phyloP scores from a whole-genome alignment of 768 basidiomycete genomes.

The Chalciporus sphaerocephalus region DNA sequence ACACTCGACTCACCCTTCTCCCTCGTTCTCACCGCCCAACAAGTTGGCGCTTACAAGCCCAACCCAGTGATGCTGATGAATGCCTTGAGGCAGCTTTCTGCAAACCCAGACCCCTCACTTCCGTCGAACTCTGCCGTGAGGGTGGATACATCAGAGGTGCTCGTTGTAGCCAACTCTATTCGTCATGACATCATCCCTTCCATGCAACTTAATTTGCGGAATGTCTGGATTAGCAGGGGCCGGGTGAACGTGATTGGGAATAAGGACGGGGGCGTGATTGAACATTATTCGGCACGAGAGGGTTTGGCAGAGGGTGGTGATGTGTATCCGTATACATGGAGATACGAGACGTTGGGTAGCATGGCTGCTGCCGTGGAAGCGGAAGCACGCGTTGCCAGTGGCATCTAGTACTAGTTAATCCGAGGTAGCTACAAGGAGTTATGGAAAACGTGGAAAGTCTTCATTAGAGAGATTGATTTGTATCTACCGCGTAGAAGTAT shows the following conservation, averaged over 20 bases:
- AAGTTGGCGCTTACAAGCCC: slow-evolving; percentile 71
- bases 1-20: slow-evolving; percentile 55
- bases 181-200: slow-evolving; percentile 65
- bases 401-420: too few relatives aligned
- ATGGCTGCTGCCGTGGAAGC: slow-evolving; percentile 57
- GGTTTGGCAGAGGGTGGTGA: slow-evolving; percentile 15
- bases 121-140: slow-evolving; percentile 15
- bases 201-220: slow-evolving; percentile 47
- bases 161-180: slow-evolving; percentile 66
- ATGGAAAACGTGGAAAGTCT: too few relatives aligned
- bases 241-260: slow-evolving; percentile 22
- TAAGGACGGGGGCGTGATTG: slow-evolving; percentile 33
- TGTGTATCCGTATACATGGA: slow-evolving; percentile 41
- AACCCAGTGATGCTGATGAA: slow-evolving; percentile 39
- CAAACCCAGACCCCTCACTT: slow-evolving; percentile 14
- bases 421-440: too few relatives aligned
- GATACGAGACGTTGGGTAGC: slow-evolving; percentile 55
- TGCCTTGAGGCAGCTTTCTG: slow-evolving; percentile 26
- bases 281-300: slow-evolving; percentile 29
- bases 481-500: too few relatives aligned
- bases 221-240: slow-evolving; percentile 62
- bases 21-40: slow-evolving; percentile 66
- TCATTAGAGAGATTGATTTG: too few relatives aligned
- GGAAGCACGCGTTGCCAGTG: too few relatives aligned
- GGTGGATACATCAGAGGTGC: slow-evolving; percentile 41